Percentiles rank a stretch among this genome's conserved stretches.
These are phyloP conservation scores for Cavenderia fasciculata DNA, from an alignment of 78 protist species.

Conservation along the genomic window DNA sequence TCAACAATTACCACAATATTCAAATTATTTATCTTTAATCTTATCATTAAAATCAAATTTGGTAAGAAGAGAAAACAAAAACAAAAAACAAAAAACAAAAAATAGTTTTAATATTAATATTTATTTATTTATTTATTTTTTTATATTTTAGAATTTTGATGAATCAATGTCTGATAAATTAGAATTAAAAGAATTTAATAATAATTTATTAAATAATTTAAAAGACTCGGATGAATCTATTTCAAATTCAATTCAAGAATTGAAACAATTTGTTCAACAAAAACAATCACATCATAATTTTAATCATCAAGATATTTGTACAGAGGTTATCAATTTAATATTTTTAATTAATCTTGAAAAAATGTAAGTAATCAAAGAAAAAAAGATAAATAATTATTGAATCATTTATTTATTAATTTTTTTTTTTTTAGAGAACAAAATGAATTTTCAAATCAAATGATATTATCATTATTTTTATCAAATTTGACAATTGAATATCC, in stretches of 20 bases:
- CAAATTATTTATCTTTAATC: neutral
- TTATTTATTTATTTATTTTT: no score
- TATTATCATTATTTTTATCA: slow-evolving; percentile 22
- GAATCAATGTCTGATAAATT: slow-evolving; percentile 1
- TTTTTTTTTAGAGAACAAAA: neutral
- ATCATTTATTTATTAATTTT: neutral
- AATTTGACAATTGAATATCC: slow-evolving; percentile 1
- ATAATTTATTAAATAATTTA: neutral
- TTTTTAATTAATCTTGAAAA: neutral
- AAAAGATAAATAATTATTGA: neutral
- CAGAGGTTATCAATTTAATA: neutral
- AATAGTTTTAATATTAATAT: no score
- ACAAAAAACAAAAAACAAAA: neutral
- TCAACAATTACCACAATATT: neutral
- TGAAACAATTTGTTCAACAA: neutral
- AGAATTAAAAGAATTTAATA: neutral
- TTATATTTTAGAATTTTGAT: neutral
- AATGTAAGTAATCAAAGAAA: slow-evolving; percentile 2
- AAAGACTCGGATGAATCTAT: neutral
- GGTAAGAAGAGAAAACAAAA: neutral
- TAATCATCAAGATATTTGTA: neutral
- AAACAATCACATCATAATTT: neutral
- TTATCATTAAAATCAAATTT: neutral
- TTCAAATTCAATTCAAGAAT: neutral
- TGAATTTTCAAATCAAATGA: slow-evolving; percentile 7